Evolutionary conservation across 1,139 yeast species (phyloP).

Genomic region (Debaryomyces sp.): DNA sequence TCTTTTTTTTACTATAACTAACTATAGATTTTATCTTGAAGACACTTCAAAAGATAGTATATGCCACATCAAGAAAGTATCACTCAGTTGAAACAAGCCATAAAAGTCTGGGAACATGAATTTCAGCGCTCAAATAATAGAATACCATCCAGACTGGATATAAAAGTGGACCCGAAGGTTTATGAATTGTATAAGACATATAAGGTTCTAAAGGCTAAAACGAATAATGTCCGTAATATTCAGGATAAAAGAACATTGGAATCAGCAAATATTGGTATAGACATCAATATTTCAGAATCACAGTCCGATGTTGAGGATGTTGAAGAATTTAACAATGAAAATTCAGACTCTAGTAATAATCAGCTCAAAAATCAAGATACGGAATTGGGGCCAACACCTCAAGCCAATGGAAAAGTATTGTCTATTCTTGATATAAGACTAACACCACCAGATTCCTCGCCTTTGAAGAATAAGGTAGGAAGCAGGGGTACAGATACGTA

Average conservation of each 20-base stretch:
- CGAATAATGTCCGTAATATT: neutral
- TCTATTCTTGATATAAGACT: conserved; percentile 61
- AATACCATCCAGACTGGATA: conserved; percentile 57
- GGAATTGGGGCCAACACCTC: conserved; percentile 78
- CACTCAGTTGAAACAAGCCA: conserved; percentile 37
- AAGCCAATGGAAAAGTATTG: conserved; percentile 66
- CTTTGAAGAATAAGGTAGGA: conserved; percentile 26
- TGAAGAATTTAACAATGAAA: conserved; percentile 12
- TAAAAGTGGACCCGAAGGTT: conserved; percentile 49
- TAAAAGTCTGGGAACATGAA: conserved; percentile 65
- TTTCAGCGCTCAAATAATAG: conserved; percentile 47
- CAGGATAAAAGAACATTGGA: neutral
- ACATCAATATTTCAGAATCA: conserved; percentile 7
- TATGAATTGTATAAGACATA: conserved; percentile 48
- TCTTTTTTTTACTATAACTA: neutral
- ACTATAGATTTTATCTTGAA: neutral
- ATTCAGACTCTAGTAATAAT: conserved; percentile 7
- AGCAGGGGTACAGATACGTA: neutral
- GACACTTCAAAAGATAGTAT: neutral
- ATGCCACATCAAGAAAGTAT: conserved; percentile 9
- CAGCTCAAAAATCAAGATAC: conserved; percentile 12
- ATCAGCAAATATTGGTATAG: conserved; percentile 3
- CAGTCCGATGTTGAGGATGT: conserved; percentile 11
- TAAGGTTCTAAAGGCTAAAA: conserved; percentile 26
- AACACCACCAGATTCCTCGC: conserved; percentile 52